Evolutionary conservation across 2,329 filamentous ascomycete species (phyloP).

Genomic region (Sporothrix pallida): DNA sequence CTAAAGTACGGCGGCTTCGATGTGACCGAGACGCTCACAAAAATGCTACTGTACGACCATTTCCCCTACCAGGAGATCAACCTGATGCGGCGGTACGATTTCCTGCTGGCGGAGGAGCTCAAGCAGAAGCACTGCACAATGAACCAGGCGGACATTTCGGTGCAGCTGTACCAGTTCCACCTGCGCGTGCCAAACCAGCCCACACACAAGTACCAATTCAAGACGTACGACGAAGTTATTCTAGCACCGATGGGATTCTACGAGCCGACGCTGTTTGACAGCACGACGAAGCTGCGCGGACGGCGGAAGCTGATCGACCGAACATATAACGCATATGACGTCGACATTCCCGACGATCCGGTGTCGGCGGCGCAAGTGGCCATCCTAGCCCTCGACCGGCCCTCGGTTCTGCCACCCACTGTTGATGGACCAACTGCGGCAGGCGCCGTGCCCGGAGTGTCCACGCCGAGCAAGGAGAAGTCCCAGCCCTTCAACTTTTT

Average conservation of each 20-base stretch:
- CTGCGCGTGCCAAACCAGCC: slow-evolving; percentile 85
- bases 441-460: slow-evolving; percentile 49
- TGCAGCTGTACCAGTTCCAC: slow-evolving; percentile 88
- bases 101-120: slow-evolving; percentile 89
- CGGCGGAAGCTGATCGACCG: slow-evolving; percentile 82
- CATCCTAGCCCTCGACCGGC: slow-evolving; percentile 65
- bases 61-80: slow-evolving; percentile 97
- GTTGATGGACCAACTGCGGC: slow-evolving; percentile 50
- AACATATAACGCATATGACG: slow-evolving; percentile 93
- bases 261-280: slow-evolving; percentile 85
- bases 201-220: slow-evolving; percentile 92
- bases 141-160: slow-evolving; percentile 86
- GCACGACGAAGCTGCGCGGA: slow-evolving; percentile 76
- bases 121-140: slow-evolving; percentile 94
- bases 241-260: slow-evolving; percentile 96
- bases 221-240: slow-evolving; percentile 95
- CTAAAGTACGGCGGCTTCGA: slow-evolving; percentile 92
- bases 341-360: slow-evolving; percentile 85
- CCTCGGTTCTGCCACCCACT: slow-evolving; percentile 57
- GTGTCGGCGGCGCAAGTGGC: slow-evolving; percentile 80
- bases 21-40: slow-evolving; percentile 91
- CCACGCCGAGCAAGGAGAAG: slow-evolving; percentile 67
- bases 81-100: slow-evolving; percentile 86
- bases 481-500: slow-evolving; percentile 73
- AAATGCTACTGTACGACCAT: slow-evolving; percentile 96